Percentiles rank a stretch among this genome's conserved stretches.
These are phyloP conservation scores for Plantago coronopus DNA, from an alignment of 305 asterid species.

Conservation along the genomic window DNA sequence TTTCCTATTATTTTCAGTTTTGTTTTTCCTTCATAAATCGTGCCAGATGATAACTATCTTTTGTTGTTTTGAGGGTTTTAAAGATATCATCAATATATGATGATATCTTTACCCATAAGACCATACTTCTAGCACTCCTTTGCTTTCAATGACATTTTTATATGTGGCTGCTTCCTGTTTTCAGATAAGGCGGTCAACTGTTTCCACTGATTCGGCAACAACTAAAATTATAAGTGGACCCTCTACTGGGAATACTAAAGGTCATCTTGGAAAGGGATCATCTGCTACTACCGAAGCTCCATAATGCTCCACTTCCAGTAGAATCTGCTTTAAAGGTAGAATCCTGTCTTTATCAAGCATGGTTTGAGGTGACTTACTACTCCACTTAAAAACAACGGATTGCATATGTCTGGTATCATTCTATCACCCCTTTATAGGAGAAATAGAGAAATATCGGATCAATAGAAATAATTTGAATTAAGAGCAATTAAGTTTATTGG, in stretches of 20 bases:
- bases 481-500: too few species aligned
- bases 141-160: neutral
- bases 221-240: conserved; percentile 51
- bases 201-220: conserved; percentile 31
- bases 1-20: conserved; percentile 4
- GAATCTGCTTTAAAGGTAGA: neutral
- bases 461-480: too few species aligned
- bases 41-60: too few species aligned
- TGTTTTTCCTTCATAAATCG: conserved; percentile 1
- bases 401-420: too few species aligned
- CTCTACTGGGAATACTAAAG: conserved; percentile 57
- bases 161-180: conserved; percentile 13
- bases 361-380: too few species aligned
- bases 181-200: conserved; percentile 68
- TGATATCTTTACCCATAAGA: neutral
- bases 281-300: conserved; percentile 51
- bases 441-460: too few species aligned
- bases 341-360: too few species aligned
- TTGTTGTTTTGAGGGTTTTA: too few species aligned
- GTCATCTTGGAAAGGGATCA: conserved; percentile 62
- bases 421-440: too few species aligned
- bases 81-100: neutral
- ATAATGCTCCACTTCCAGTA: conserved; percentile 22
- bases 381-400: too few species aligned
- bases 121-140: neutral